Percentiles rank a stretch among this genome's conserved stretches.
These are phyloP conservation scores for Monosporascus ibericus DNA, from an alignment of 2,329 filamentous ascomycete genomes.

Conservation along the genomic window DNA sequence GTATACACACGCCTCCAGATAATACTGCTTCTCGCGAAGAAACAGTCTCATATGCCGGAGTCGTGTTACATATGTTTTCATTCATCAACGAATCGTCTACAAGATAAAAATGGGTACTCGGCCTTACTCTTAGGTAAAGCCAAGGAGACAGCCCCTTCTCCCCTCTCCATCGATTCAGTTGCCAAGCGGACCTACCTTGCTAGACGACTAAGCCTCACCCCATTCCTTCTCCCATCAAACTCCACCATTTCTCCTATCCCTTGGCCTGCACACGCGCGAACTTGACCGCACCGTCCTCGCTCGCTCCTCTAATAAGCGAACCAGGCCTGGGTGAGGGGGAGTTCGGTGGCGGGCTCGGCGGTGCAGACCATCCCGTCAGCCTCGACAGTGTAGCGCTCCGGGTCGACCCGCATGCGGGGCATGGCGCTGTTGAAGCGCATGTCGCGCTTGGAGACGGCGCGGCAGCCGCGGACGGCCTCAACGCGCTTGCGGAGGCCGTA, in stretches of 20 bases:
- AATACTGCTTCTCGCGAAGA: too few relatives aligned
- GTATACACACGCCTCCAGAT: too few relatives aligned
- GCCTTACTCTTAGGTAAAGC: too few relatives aligned
- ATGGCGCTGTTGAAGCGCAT: slow-evolving; percentile 85
- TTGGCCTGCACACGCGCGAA: neutral
- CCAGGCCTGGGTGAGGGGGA: slow-evolving; percentile 73
- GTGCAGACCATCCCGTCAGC: slow-evolving; percentile 71
- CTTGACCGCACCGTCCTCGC: neutral
- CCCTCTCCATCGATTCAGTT: too few relatives aligned
- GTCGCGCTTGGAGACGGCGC: slow-evolving; percentile 71
- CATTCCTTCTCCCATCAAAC: neutral
- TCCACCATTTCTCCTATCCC: neutral
- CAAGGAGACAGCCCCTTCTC: too few relatives aligned
- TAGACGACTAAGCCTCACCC: too few relatives aligned
- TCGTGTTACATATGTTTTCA: too few relatives aligned
- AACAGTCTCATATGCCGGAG: too few relatives aligned
- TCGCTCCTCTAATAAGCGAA: slow-evolving; percentile 59
- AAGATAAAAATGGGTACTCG: too few relatives aligned
- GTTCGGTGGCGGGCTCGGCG: slow-evolving; percentile 61
- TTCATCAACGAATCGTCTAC: too few relatives aligned
- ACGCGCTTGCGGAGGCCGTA: slow-evolving; percentile 77
- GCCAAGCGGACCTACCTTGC: too few relatives aligned
- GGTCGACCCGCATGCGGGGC: slow-evolving; percentile 87
- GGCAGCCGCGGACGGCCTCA: slow-evolving; percentile 71
- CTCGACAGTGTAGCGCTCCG: slow-evolving; percentile 82